Conservation (phyloP, 2,329 filamentous ascomycete genomes). For the Aspergillus phoenicis region DNA sequence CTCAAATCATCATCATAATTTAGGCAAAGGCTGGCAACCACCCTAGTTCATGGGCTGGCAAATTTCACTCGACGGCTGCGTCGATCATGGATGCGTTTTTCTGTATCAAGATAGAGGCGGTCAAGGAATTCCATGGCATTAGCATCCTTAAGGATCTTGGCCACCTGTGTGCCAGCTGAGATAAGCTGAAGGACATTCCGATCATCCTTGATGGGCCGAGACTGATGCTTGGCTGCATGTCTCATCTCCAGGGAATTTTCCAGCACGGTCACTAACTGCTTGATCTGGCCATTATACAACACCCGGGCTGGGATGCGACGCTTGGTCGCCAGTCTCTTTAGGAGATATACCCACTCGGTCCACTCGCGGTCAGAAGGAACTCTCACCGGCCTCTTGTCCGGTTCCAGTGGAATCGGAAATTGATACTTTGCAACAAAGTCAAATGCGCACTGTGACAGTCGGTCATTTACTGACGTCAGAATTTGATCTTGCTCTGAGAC, state of each 20-base stretch:
- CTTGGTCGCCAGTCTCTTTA: slow-evolving; percentile 84
- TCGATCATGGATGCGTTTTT: slow-evolving; percentile 74
- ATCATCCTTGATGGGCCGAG: slow-evolving; percentile 81
- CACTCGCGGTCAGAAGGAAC: slow-evolving; percentile 78
- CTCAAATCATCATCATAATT: slow-evolving; percentile 14
- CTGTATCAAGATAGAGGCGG: slow-evolving; percentile 78
- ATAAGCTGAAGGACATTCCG: slow-evolving; percentile 85
- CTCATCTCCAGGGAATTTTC: slow-evolving; percentile 89
- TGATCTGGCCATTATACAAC: slow-evolving; percentile 86
- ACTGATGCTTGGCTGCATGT: slow-evolving; percentile 81
- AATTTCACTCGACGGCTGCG: slow-evolving; percentile 43
- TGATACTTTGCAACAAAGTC: slow-evolving; percentile 91
- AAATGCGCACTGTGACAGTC: slow-evolving; percentile 81
- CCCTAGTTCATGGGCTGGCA: slow-evolving; percentile 29
- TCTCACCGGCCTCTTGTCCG: slow-evolving; percentile 77
- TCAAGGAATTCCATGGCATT: slow-evolving; percentile 81
- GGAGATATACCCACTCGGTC: slow-evolving; percentile 88
- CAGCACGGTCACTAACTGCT: slow-evolving; percentile 83
- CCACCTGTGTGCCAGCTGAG: slow-evolving; percentile 82
- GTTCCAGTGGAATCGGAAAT: slow-evolving; percentile 81
- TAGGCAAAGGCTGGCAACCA: slow-evolving; percentile 7
- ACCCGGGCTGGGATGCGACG: slow-evolving; percentile 80
- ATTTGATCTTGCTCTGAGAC: slow-evolving; percentile 84
- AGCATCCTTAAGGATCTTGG: slow-evolving; percentile 83
- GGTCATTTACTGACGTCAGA: slow-evolving; percentile 77